Evolutionary conservation across 306 rosid species (phyloP).

Genomic region (Hippophae rhamnoides): DNA sequence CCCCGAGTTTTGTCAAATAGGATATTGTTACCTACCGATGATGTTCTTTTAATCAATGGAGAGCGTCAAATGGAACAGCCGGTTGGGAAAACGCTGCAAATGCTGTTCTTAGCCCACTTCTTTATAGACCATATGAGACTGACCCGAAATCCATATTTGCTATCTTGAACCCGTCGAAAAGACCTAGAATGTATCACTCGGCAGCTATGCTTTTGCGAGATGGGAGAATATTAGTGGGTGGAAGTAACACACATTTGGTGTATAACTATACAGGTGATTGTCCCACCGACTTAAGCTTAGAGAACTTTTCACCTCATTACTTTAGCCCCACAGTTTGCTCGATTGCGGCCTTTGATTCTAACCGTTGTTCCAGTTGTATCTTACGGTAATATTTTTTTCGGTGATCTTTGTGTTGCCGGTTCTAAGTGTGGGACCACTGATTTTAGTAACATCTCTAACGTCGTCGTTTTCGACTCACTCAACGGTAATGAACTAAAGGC

Average conservation of each 20-base stretch:
- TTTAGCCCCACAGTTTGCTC: constrained; percentile 14
- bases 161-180: constrained; percentile 29
- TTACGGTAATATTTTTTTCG: constrained; percentile 25
- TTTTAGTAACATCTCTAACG: constrained; percentile 28
- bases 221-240: constrained; percentile 69
- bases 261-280: constrained; percentile 43
- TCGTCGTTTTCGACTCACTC: constrained; percentile 74
- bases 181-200: constrained; percentile 64
- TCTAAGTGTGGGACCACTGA: constrained; percentile 1
- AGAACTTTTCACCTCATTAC: constrained; percentile 49
- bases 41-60: constrained; percentile 48
- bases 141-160: constrained; percentile 22
- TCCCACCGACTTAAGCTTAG: constrained; percentile 65
- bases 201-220: constrained; percentile 51
- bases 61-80: constrained; percentile 50
- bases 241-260: constrained; percentile 57
- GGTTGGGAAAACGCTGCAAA: constrained; percentile 51
- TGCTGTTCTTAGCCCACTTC: constrained; percentile 40
- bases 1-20: constrained; percentile 64
- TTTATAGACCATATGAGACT: constrained; percentile 25
- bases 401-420: constrained; percentile 29
- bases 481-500: constrained; percentile 55
- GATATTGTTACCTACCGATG: constrained; percentile 55
- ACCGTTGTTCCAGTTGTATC: constrained; percentile 30
- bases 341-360: constrained; percentile 31